A percentile compares a stretch with the other conserved stretches of the same genome.
These are phyloP conservation scores for Neurospora sp. DNA, from an alignment of 495 filamentous ascomycete genomes.

Conservation along the genomic window DNA sequence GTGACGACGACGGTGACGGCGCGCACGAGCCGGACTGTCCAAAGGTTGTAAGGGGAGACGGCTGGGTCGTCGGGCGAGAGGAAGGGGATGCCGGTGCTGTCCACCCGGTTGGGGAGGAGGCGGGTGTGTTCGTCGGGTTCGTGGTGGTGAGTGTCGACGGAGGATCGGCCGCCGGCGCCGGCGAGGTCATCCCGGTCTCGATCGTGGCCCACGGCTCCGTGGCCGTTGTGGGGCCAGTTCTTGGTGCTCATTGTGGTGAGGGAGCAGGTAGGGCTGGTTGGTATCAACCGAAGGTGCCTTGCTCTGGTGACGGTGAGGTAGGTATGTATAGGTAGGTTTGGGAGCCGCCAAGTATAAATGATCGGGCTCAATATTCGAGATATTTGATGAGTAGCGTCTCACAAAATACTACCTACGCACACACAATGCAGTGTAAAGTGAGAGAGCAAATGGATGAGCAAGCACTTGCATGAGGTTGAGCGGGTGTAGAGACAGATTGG, in stretches of 20 bases:
- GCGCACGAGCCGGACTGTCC: constrained; percentile 70
- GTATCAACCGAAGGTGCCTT: not conserved
- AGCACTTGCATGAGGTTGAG: not conserved
- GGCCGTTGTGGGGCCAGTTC: constrained; percentile 18
- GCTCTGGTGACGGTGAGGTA: not conserved
- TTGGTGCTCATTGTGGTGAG: not conserved
- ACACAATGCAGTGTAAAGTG: not conserved
- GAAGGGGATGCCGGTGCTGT: constrained; percentile 44
- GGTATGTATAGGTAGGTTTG: not conserved
- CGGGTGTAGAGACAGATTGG: not conserved
- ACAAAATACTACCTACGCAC: not conserved
- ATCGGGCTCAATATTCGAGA: not conserved
- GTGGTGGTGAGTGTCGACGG: constrained; percentile 5
- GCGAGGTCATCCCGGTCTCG: constrained; percentile 9
- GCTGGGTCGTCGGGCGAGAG: constrained; percentile 92
- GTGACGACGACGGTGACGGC: constrained; percentile 65
- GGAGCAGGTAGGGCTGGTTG: not conserved
- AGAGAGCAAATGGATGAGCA: not conserved
- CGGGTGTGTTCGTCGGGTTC: constrained; percentile 65
- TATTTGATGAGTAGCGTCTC: not conserved
- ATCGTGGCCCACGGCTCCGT: constrained; percentile 14
- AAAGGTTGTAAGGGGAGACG: constrained; percentile 93
- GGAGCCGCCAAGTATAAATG: not conserved
- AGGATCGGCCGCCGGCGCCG: not conserved
- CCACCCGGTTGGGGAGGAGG: constrained; percentile 51